Conservation (phyloP, 768 basidiomycete genomes). For the Boletus coccyginus region DNA sequence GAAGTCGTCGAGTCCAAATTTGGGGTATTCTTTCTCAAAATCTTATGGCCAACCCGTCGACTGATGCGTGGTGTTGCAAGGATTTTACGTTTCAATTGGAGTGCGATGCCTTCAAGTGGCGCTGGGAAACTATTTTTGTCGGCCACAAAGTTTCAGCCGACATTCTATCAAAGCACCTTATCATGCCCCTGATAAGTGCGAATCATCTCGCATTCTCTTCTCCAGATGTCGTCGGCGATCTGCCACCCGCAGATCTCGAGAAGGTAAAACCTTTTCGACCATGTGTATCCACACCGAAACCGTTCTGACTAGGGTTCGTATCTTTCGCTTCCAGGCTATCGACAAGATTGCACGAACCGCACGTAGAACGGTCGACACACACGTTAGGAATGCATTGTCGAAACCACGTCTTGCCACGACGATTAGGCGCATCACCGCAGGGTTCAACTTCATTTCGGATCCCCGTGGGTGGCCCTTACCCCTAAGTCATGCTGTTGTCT, state of each 20-base stretch:
- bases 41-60: constrained; percentile 1
- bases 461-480: constrained; percentile 50
- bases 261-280: constrained; percentile 42
- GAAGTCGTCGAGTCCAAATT: constrained; percentile 57
- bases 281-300: not conserved
- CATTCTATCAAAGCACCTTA: constrained; percentile 73
- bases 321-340: constrained; percentile 44
- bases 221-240: constrained; percentile 52
- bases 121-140: constrained; percentile 70
- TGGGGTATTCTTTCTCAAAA: constrained; percentile 41
- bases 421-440: constrained; percentile 67
- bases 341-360: constrained; percentile 71
- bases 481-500: not conserved
- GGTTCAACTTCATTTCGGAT: constrained; percentile 63
- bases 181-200: constrained; percentile 71
- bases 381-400: constrained; percentile 68
- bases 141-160: constrained; percentile 67
- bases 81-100: constrained; percentile 65
- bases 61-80: constrained; percentile 36
- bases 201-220: constrained; percentile 68
- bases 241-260: constrained; percentile 59
- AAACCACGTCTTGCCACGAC: constrained; percentile 67
- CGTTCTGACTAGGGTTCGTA: constrained; percentile 1
- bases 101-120: constrained; percentile 65
- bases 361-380: constrained; percentile 64